A percentile compares a stretch with the other conserved stretches of the same genome.
These are phyloP conservation scores for Lactifluus hygrophoroides DNA, from an alignment of 768 basidiomycete genomes.

Conservation along the genomic window DNA sequence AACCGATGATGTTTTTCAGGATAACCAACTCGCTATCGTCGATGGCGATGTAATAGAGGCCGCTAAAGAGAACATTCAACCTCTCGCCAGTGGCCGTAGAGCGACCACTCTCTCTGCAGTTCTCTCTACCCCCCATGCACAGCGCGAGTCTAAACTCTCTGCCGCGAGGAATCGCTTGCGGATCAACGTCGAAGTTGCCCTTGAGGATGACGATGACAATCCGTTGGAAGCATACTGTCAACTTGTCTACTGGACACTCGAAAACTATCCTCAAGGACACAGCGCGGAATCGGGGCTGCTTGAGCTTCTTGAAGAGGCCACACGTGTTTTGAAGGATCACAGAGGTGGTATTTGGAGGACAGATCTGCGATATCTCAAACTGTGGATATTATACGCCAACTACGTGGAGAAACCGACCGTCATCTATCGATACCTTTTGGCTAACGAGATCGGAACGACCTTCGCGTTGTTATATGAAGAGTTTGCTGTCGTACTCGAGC, in stretches of 20 bases:
- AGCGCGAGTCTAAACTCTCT: constrained; percentile 61
- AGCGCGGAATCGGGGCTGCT: constrained; percentile 85
- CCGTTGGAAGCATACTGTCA: constrained; percentile 79
- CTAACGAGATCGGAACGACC: constrained; percentile 81
- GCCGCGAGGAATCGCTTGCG: constrained; percentile 57
- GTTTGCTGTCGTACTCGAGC: constrained; percentile 76
- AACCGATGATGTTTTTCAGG: constrained; percentile 33
- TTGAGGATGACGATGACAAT: constrained; percentile 69
- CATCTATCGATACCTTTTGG: constrained; percentile 84
- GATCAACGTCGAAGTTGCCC: constrained; percentile 60
- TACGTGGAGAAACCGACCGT: constrained; percentile 85
- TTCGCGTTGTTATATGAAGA: constrained; percentile 88
- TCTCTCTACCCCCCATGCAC: constrained; percentile 67
- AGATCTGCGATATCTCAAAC: constrained; percentile 81
- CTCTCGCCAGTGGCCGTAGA: constrained; percentile 67
- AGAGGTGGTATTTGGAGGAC: constrained; percentile 63
- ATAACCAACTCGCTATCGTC: constrained; percentile 42
- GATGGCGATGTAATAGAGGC: constrained; percentile 78
- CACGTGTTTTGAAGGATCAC: constrained; percentile 72
- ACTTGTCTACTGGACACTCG: constrained; percentile 86
- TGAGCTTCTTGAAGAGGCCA: constrained; percentile 88
- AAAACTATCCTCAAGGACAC: constrained; percentile 91
- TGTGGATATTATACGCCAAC: constrained; percentile 91
- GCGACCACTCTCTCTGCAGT: constrained; percentile 70
- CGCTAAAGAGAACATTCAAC: constrained; percentile 82